A percentile compares a stretch with the other conserved stretches of the same genome.
phyloP scores from a whole-genome alignment of 495 filamentous ascomycete species.

The Xylaria acuta region DNA sequence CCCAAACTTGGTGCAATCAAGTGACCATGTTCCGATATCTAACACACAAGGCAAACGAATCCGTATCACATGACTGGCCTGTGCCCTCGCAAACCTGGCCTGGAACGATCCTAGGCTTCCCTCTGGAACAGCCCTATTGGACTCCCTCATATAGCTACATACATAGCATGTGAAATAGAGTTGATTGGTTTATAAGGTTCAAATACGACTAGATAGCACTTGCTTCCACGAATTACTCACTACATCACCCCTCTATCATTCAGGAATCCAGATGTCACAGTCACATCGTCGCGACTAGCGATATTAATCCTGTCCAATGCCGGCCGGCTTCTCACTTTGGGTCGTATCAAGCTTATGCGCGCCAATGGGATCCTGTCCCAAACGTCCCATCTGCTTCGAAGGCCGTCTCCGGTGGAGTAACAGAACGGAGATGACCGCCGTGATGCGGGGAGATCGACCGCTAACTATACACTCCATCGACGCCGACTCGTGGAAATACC shows the following conservation, averaged over 20 bases:
- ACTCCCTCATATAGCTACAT: neutral
- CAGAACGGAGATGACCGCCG: conserved; percentile 10
- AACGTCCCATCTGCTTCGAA: neutral
- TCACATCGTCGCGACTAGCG: conserved; percentile 5
- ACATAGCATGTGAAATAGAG: neutral
- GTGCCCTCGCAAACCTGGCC: neutral
- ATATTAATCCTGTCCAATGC: neutral
- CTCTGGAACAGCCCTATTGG: neutral
- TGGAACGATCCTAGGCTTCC: neutral
- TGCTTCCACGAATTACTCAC: conserved; percentile 17
- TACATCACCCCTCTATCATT: neutral
- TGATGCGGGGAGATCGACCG: conserved; percentile 16
- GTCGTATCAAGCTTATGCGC: conserved; percentile 15
- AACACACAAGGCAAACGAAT: neutral
- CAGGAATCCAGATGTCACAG: neutral
- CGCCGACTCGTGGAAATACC: conserved; percentile 21
- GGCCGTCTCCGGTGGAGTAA: conserved; percentile 10
- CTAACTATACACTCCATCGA: neutral
- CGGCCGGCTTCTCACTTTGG: neutral
- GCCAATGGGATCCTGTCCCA: neutral
- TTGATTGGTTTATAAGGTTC: neutral
- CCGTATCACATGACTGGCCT: neutral
- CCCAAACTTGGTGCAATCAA: neutral
- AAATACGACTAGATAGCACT: neutral
- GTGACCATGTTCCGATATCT: neutral